Conservation (phyloP, 208 protist genomes). For the Porcisia hertigi region DNA sequence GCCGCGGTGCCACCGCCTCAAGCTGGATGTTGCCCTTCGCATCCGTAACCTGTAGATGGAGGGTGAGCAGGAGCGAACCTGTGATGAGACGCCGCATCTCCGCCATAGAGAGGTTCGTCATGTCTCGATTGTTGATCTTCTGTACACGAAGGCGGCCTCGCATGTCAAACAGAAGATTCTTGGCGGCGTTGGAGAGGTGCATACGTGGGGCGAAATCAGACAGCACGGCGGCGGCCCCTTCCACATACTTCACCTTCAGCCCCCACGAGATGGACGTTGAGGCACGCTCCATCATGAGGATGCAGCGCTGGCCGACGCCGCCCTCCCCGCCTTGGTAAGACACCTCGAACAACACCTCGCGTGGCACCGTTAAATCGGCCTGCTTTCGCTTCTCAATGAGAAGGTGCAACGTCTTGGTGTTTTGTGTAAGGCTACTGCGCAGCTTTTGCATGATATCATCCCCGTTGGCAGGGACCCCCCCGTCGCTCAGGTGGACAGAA, state of each 20-base stretch:
- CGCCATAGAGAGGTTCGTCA: constrained; percentile 13
- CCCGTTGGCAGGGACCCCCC: constrained; percentile 7
- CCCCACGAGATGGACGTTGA: constrained; percentile 53
- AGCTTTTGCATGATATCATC: constrained; percentile 22
- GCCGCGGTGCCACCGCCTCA: neutral
- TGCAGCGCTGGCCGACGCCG: constrained; percentile 48
- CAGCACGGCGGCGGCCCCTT: constrained; percentile 11
- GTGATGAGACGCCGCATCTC: constrained; percentile 21
- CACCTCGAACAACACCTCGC: constrained; percentile 58
- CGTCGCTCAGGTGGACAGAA: constrained; percentile 6
- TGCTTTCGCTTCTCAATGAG: constrained; percentile 33
- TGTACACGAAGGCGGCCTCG: constrained; percentile 38
- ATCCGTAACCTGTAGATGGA: constrained; percentile 37
- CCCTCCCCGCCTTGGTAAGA: constrained; percentile 53
- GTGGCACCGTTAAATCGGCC: constrained; percentile 32
- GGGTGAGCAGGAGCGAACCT: constrained; percentile 25
- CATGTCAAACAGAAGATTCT: constrained; percentile 48
- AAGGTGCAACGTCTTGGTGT: constrained; percentile 20
- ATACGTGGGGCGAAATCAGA: constrained; percentile 31
- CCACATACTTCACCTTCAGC: constrained; percentile 33
- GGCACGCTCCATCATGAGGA: constrained; percentile 54
- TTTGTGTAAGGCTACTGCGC: constrained; percentile 12
- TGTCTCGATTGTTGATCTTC: constrained; percentile 47
- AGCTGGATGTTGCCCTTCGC: constrained; percentile 10
- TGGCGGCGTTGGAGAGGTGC: constrained; percentile 46